Conservation (phyloP, 2,329 filamentous ascomycete species). For the Arthrobotrys megalospora region DNA sequence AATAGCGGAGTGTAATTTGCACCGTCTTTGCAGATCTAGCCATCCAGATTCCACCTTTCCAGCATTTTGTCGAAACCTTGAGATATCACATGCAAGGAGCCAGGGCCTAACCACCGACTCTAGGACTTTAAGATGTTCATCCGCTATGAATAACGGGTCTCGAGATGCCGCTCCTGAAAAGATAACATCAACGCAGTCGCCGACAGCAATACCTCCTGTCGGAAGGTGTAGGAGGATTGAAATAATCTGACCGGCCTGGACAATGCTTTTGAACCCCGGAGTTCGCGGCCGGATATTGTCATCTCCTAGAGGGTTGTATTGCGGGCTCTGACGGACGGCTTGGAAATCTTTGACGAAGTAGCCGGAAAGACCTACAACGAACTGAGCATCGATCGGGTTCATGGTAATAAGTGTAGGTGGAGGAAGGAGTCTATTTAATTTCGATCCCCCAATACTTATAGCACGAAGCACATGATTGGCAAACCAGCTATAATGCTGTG, state of each 20-base stretch:
- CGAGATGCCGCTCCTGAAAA: conserved; percentile 62
- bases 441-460: conserved; percentile 8
- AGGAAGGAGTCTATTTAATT: not conserved
- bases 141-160: conserved; percentile 60
- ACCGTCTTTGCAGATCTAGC: conserved; percentile 18
- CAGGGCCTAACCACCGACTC: conserved; percentile 57
- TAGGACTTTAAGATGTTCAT: conserved; percentile 58
- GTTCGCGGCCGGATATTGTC: conserved; percentile 55
- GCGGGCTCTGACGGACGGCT: conserved; percentile 59
- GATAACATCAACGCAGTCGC: conserved; percentile 63
- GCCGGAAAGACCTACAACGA: conserved; percentile 60
- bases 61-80: conserved; percentile 41
- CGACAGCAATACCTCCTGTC: conserved; percentile 50
- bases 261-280: conserved; percentile 60
- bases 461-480: not conserved
- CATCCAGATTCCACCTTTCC: conserved; percentile 15
- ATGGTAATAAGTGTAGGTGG: conserved; percentile 10
- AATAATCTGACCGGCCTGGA: conserved; percentile 61
- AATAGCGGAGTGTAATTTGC: conserved; percentile 59
- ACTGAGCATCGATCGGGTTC: conserved; percentile 56
- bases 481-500: not conserved
- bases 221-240: conserved; percentile 61
- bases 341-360: conserved; percentile 63
- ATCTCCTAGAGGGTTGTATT: conserved; percentile 57
- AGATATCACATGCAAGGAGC: conserved; percentile 60